phyloP scores from a whole-genome alignment of 2,329 filamentous ascomycete genomes.

The Neoscytalidium dimidiatum region DNA sequence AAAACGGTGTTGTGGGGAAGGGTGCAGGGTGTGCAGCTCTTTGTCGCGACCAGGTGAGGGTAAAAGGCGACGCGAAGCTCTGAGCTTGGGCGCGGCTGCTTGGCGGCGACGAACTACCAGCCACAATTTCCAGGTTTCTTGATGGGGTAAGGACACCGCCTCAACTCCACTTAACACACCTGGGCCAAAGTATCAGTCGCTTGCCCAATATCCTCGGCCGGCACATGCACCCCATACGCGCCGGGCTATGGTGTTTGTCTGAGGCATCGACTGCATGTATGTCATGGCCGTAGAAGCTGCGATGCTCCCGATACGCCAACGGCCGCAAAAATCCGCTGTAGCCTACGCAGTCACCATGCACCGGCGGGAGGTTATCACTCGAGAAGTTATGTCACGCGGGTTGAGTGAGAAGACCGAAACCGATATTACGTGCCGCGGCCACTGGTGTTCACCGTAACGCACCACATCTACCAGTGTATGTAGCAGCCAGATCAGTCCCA shows the following conservation, averaged over 20 bases:
- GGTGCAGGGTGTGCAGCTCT: background rate
- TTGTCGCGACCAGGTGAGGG: constrained; percentile 13
- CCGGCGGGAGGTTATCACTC: no score
- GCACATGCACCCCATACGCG: no score
- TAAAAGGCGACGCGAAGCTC: constrained; percentile 16
- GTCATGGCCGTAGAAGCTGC: no score
- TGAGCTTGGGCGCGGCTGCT: constrained; percentile 11
- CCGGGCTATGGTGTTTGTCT: no score
- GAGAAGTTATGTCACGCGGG: background rate
- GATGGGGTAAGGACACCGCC: background rate
- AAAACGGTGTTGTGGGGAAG: background rate
- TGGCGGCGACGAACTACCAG: background rate
- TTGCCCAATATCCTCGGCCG: no score
- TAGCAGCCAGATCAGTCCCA: background rate
- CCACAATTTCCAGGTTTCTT: background rate
- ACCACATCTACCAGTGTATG: constrained; percentile 6
- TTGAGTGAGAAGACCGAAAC: constrained; percentile 1
- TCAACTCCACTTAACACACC: background rate
- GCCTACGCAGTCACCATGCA: no score
- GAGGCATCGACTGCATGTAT: no score
- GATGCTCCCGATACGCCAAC: no score
- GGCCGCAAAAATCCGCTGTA: no score
- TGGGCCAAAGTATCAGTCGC: no score
- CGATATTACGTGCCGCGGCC: background rate
- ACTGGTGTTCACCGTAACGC: background rate